Base-by-base conservation (phyloP, 2,329 filamentous ascomycete species). In the Claviceps capensis region DNA sequence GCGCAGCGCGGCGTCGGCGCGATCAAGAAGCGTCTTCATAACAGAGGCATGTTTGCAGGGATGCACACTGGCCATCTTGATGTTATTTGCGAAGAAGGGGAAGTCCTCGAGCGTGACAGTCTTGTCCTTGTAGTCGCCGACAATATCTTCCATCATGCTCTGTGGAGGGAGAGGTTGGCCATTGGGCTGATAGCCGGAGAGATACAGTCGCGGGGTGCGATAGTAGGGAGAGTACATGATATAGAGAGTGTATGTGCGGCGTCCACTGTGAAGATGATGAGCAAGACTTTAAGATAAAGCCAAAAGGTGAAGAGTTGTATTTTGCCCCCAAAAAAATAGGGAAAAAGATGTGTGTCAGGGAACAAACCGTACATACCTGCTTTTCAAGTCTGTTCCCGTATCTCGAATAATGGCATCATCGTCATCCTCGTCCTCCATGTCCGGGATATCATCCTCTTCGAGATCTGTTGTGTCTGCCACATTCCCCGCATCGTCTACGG, bases 171-270 rank as follows among this genome's bases (percentile, higher is more conserved):
- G 82, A 1, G 90, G 89, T 58, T 89, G 85, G 30, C 87, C 87
- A 53, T 81, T 79, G 26, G 86, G 78, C 13, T 81, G 74, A 69
- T 97, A 97, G 61, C 93, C 93, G 0, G 89, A 94, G 47, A 98
- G 82, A 69, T 96, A 98, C 62, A 97, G 81, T 37, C 93, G 88
- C 0, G 93, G 93, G 4, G 93, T 97, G 60, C 88, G 86, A 72
- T 97, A 98, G 74, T 95, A 96, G 40, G 90, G 86, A 4, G 90
- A 88, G 72, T 98, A 98, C 71, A 89, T 93, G 63, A 98, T 97
- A 76, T 98, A 98, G 59, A 98, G 84, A 45, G 86, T 95, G 69
- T 98, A 98, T n/a, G 88, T 95, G 59, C 93, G 86, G 49, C 87
- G 79, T 51, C 86, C 83, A 53, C 88, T 95, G 58, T n/a, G 46